Evolutionary conservation across 192 early-diverging fungal genomes (phyloP).

Genomic region (Thamnidium elegans): DNA sequence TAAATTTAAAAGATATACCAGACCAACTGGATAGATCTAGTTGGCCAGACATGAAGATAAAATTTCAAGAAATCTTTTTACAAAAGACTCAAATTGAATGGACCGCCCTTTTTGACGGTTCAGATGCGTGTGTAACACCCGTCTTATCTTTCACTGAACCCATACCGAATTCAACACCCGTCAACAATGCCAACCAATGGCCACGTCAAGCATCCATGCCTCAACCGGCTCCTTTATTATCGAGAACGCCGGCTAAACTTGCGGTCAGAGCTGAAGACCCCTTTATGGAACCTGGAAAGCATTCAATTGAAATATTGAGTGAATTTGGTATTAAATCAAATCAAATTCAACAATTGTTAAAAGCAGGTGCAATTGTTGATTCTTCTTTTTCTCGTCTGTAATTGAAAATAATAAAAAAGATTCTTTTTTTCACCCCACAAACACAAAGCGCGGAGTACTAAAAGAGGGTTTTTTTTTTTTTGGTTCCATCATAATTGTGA

Average conservation of each 20-base stretch:
- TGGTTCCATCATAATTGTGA: neutral
- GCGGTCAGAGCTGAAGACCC: constrained; percentile 10
- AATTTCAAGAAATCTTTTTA: constrained; percentile 48
- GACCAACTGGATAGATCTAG: constrained; percentile 45
- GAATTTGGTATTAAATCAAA: constrained; percentile 37
- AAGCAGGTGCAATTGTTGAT: constrained; percentile 3
- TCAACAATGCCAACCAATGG: constrained; percentile 24
- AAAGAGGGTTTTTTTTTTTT: too few species aligned
- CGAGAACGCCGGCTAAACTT: constrained; percentile 45
- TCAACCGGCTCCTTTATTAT: constrained; percentile 49
- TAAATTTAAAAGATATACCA: constrained; percentile 41
- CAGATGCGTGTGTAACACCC: constrained; percentile 68
- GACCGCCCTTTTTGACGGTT: constrained; percentile 53
- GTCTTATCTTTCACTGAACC: constrained; percentile 44
- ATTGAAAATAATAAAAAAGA: constrained; percentile 1
- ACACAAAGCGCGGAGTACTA: too few species aligned
- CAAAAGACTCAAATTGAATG: constrained; percentile 63
- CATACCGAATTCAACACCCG: constrained; percentile 18
- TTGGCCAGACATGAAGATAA: constrained; percentile 54
- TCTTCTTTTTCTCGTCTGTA: neutral
- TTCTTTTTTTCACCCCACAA: too few species aligned
- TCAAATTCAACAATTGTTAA: constrained; percentile 31
- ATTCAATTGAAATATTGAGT: constrained; percentile 38
- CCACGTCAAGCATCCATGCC: constrained; percentile 41
- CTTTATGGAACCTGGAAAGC: constrained; percentile 44